phyloP scores from a whole-genome alignment of 2,329 filamentous ascomycete species.

The Bipolaris bicolor region DNA sequence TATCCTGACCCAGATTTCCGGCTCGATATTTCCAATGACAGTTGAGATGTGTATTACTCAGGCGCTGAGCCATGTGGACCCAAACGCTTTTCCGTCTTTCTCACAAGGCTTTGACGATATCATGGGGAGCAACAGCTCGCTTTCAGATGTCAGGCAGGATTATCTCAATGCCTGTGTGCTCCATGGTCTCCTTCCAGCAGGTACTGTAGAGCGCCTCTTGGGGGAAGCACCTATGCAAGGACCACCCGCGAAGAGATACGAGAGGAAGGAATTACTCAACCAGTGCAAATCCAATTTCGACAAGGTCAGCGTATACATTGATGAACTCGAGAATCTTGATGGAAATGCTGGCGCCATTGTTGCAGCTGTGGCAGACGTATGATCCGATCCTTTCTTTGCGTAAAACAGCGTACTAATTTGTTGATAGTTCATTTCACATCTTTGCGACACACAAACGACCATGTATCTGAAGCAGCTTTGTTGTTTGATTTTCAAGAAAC shows the following conservation, averaged over 20 bases:
- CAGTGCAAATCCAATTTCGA: slow-evolving; percentile 80
- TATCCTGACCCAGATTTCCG: slow-evolving; percentile 64
- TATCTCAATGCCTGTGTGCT: slow-evolving; percentile 91
- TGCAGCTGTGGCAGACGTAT: slow-evolving; percentile 63
- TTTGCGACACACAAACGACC: slow-evolving; percentile 76
- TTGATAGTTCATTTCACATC: slow-evolving; percentile 66
- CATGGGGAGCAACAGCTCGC: slow-evolving; percentile 60
- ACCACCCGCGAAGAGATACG: slow-evolving; percentile 74
- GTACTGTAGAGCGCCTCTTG: slow-evolving; percentile 77
- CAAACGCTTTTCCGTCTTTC: slow-evolving; percentile 67
- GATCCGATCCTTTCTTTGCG: not conserved
- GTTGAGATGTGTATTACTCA: slow-evolving; percentile 70
- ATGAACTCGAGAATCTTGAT: slow-evolving; percentile 86
- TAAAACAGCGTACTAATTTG: slow-evolving; percentile 10
- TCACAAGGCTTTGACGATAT: slow-evolving; percentile 67
- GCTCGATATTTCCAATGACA: slow-evolving; percentile 64
- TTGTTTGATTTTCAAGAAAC: slow-evolving; percentile 73
- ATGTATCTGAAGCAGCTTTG: slow-evolving; percentile 80
- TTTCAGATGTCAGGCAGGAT: slow-evolving; percentile 74
- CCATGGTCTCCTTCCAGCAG: slow-evolving; percentile 80
- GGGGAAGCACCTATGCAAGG: slow-evolving; percentile 85
- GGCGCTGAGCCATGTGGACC: slow-evolving; percentile 67
- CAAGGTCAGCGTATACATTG: slow-evolving; percentile 75
- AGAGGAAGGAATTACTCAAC: slow-evolving; percentile 77
- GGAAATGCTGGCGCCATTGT: slow-evolving; percentile 89